Evolutionary conservation across 352 stramenopile species (phyloP), one percentile per base, ranked within the genome.

Genomic region (Phytophthora tentaculata): DNA sequence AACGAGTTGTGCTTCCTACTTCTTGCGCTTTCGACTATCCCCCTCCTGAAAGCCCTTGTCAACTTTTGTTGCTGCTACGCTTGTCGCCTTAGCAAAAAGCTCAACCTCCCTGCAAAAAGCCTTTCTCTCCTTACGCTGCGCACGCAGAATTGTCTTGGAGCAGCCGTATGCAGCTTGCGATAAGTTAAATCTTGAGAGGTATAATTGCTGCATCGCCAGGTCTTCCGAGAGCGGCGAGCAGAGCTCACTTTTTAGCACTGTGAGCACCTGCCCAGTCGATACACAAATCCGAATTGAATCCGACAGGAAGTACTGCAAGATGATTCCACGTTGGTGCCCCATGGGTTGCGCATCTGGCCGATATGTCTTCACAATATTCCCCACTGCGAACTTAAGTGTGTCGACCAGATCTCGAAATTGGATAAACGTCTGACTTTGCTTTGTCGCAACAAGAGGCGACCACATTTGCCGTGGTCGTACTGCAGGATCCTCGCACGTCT

Each of bases 281-380:
- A 82, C 57, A 54, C 75, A 87, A 32, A 95, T 55, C 26, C 78
- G 62, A 50, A 93, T 72, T 4, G 69, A 74, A 19, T 90, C 76
- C 14, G 73, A 72, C 16, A 73, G 49, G 0, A 67, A 49, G 39
- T 76, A 77, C n/a, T 86, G 76, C 47, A 92, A 56, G 14, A 95
- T 73, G 50, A 95, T 77, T 44, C 77, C 84, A 12, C 87, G 83
- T 53, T 91, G 69, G 54, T 92, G 82, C 24, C 85, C 83, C 47
- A 75, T 75, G 0, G 67, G 72, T 32, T 61, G 77, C 7, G 51
- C 24, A 39, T 75, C 63, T 20, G 64, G 54, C 1, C 74, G 67
- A 14, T 85, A 94, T 1, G 74, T 69, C 52, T 88, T 92, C 50
- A 95, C 77, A 19, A 95, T 76, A 47, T 94, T 91, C 16, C 88